A percentile compares a stretch with the other conserved stretches of the same genome.
phyloP scores from a whole-genome alignment of 345 rosid species.

The Linum lewisii region DNA sequence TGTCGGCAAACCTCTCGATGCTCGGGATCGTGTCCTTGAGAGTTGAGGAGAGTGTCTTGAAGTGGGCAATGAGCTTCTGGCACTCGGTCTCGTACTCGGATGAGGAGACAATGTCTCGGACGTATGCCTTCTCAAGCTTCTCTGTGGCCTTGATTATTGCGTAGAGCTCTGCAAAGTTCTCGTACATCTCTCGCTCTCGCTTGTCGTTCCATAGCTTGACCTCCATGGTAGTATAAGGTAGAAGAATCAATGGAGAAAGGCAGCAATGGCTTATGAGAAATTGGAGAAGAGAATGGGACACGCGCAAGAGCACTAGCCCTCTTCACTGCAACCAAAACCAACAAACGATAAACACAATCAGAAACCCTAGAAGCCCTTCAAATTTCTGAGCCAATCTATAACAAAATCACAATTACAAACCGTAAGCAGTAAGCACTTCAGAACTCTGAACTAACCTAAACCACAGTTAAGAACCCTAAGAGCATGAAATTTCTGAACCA shows the following conservation, averaged over 20 bases:
- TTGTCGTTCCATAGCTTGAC: constrained; percentile 93
- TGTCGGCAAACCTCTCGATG: constrained; percentile 82
- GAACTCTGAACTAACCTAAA: background rate
- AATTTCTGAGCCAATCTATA: too few relatives aligned
- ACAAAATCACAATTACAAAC: background rate
- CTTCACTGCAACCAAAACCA: constrained; percentile 24
- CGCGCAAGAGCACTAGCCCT: constrained; percentile 61
- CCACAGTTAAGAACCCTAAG: background rate
- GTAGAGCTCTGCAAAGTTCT: constrained; percentile 86
- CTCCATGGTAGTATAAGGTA: constrained; percentile 41
- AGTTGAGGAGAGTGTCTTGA: constrained; percentile 70
- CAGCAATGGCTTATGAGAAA: constrained; percentile 1
- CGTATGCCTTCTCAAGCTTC: constrained; percentile 90
- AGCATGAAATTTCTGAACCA: too few relatives aligned
- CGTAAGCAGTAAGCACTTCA: too few relatives aligned
- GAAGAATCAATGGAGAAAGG: constrained; percentile 1
- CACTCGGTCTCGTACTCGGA: constrained; percentile 79
- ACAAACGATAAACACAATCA: background rate
- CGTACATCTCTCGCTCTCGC: constrained; percentile 96
- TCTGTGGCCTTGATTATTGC: constrained; percentile 94
- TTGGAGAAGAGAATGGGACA: constrained; percentile 98
- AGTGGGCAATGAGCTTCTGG: constrained; percentile 84
- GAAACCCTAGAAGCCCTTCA: too few relatives aligned
- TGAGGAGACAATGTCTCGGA: constrained; percentile 70
- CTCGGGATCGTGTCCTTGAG: constrained; percentile 71